Evolutionary conservation across 1,284 basidiomycete species (phyloP).

Genomic region (Pseudozyma hubeiensis): DNA sequence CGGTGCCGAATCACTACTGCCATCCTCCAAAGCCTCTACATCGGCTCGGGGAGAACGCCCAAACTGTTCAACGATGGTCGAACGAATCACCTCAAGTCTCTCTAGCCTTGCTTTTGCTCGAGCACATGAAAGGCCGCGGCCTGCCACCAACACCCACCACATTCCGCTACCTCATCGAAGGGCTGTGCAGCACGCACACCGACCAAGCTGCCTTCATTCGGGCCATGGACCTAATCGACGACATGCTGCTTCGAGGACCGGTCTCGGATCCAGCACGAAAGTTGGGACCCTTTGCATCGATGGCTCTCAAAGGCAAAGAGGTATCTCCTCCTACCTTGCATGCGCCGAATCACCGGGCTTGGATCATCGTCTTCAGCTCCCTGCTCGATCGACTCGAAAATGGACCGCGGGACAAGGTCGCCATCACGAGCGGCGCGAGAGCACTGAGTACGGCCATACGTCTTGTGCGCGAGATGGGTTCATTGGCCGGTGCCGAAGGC

Average conservation of each 20-base stretch:
- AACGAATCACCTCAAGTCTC: conserved; percentile 25
- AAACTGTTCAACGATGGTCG: conserved; percentile 20
- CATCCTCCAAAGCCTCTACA: conserved; percentile 15
- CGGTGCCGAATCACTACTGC: conserved; percentile 19
- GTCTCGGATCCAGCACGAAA: conserved; percentile 10
- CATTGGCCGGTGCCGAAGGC: conserved; percentile 26
- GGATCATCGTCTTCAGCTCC: conserved; percentile 39
- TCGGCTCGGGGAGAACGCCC: conserved; percentile 14
- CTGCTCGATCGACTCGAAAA: conserved; percentile 34
- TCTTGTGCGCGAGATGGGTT: conserved; percentile 37
- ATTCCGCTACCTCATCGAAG: conserved; percentile 42
- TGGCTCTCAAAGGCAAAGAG: conserved; percentile 8
- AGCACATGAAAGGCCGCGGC: conserved; percentile 34
- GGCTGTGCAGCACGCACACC: conserved; percentile 23
- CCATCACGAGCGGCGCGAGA: conserved; percentile 7
- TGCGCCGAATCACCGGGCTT: conserved; percentile 17
- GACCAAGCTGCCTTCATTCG: conserved; percentile 39
- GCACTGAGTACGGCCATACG: conserved; percentile 22
- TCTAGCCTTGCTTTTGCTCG: conserved; percentile 44
- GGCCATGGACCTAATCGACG: conserved; percentile 40
- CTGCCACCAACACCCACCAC: conserved; percentile 32
- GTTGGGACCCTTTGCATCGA: conserved; percentile 24
- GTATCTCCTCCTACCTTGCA: conserved; percentile 6
- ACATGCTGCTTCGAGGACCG: conserved; percentile 26
- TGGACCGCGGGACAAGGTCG: conserved; percentile 17